A percentile compares a stretch with the other conserved stretches of the same genome.
Conservation (phyloP, 2,329 filamentous ascomycete species). For the Hymenoscyphus repandus region DNA sequence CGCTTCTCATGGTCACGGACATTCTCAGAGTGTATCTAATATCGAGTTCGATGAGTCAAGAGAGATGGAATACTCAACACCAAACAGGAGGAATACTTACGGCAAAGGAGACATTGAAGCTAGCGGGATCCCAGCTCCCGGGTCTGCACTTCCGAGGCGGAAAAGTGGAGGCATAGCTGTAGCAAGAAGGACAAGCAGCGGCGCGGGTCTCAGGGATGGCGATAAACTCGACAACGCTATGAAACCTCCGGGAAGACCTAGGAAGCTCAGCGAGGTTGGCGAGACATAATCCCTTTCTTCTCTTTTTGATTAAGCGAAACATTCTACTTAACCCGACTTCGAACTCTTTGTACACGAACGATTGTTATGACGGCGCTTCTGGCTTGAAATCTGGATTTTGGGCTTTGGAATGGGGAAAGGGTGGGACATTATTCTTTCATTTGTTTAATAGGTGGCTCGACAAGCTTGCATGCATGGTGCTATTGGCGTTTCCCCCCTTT, state of each 20-base stretch:
- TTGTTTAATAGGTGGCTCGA: background rate
- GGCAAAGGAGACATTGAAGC: slow-evolving; percentile 36
- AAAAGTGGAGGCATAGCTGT: slow-evolving; percentile 40
- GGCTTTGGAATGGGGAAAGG: background rate
- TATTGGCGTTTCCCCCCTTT: background rate
- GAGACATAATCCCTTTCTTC: slow-evolving; percentile 41
- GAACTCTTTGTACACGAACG: background rate
- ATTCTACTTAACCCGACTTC: background rate
- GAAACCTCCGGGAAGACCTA: slow-evolving; percentile 30
- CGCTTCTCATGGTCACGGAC: slow-evolving; percentile 28
- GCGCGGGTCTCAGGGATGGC: slow-evolving; percentile 21
- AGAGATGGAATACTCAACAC: slow-evolving; percentile 36
- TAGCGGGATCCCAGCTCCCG: slow-evolving; percentile 45
- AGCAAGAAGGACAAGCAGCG: slow-evolving; percentile 25
- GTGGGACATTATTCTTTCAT: background rate
- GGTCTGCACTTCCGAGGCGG: slow-evolving; percentile 41
- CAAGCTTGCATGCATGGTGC: background rate
- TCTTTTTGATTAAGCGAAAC: background rate
- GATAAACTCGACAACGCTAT: slow-evolving; percentile 19
- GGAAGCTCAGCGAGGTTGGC: slow-evolving; percentile 48
- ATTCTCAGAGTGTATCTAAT: slow-evolving; percentile 32
- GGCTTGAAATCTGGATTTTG: background rate
- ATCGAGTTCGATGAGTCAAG: slow-evolving; percentile 27
- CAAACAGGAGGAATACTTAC: slow-evolving; percentile 39
- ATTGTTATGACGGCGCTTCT: background rate